Conservation (phyloP, 1,139 yeast species). For the Taphrina betulina region DNA sequence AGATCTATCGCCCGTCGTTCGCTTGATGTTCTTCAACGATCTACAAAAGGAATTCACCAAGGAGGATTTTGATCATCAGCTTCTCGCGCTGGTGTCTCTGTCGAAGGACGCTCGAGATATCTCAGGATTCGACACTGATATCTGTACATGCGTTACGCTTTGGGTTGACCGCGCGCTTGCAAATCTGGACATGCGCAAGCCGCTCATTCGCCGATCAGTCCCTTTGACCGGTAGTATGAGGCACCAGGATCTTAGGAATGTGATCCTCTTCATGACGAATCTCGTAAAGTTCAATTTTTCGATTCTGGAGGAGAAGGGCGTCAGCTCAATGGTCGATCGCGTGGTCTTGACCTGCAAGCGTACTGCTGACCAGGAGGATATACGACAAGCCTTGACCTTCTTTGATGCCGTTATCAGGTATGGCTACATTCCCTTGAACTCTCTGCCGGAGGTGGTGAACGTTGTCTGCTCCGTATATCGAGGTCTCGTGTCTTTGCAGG, state of each 20-base stretch:
- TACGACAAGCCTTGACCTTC: constrained; percentile 50
- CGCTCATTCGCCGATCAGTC: constrained; percentile 7
- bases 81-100: constrained; percentile 54
- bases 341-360: constrained; percentile 49
- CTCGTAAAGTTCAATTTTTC: constrained; percentile 55
- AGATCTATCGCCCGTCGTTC: constrained; percentile 48
- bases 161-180: constrained; percentile 24
- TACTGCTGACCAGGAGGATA: constrained; percentile 49
- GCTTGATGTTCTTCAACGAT: constrained; percentile 61
- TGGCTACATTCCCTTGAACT: constrained; percentile 52
- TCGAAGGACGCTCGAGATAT: constrained; percentile 64
- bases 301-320: constrained; percentile 49
- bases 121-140: constrained; percentile 31
- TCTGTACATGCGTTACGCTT: constrained; percentile 40
- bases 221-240: constrained; percentile 40
- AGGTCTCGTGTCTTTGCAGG: constrained; percentile 47
- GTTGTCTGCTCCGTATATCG: constrained; percentile 54
- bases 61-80: constrained; percentile 58
- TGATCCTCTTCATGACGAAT: constrained; percentile 49
- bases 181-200: constrained; percentile 12
- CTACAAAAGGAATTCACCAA: constrained; percentile 53
- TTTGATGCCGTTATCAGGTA: constrained; percentile 52
- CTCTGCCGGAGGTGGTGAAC: constrained; percentile 48
- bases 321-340: constrained; percentile 46
- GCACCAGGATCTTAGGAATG: constrained; percentile 42